These are phyloP conservation scores for Aspergillus sp. DNA, from an alignment of 2,329 filamentous ascomycete genomes.

Conservation along the genomic window DNA sequence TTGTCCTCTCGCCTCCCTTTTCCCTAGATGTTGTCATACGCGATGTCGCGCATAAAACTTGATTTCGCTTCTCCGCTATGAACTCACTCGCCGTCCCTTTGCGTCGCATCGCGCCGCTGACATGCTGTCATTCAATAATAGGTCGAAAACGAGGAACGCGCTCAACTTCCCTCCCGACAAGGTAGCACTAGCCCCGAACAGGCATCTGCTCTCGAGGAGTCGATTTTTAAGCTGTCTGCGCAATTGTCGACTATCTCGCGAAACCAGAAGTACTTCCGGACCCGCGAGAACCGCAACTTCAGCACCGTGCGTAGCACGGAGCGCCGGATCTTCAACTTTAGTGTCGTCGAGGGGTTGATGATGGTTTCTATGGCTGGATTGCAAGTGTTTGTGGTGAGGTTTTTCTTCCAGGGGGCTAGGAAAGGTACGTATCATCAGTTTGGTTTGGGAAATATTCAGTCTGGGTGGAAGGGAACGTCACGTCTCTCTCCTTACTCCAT, in stretches of 20 bases:
- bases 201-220: constrained; percentile 81
- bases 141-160: constrained; percentile 85
- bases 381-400: constrained; percentile 94
- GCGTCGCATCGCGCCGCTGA: not conserved
- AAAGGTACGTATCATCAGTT: constrained; percentile 46
- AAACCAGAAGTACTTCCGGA: constrained; percentile 99
- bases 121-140: constrained; percentile 30
- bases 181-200: constrained; percentile 76
- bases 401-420: constrained; percentile 92
- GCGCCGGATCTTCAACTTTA: constrained; percentile 93
- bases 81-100: not conserved
- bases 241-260: constrained; percentile 89
- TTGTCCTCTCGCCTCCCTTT: no score
- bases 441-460: not conserved
- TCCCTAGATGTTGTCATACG: no score
- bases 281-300: constrained; percentile 97
- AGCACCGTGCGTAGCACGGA: constrained; percentile 96
- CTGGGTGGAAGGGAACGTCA: not conserved
- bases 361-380: constrained; percentile 92
- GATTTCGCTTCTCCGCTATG: not conserved
- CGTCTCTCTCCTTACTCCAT: not conserved
- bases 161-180: constrained; percentile 79
- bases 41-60: not conserved
- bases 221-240: constrained; percentile 87
- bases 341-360: constrained; percentile 81